Evolutionary conservation across 2,329 filamentous ascomycete genomes (phyloP).

Genomic region (Pestalotiopsis sp.): DNA sequence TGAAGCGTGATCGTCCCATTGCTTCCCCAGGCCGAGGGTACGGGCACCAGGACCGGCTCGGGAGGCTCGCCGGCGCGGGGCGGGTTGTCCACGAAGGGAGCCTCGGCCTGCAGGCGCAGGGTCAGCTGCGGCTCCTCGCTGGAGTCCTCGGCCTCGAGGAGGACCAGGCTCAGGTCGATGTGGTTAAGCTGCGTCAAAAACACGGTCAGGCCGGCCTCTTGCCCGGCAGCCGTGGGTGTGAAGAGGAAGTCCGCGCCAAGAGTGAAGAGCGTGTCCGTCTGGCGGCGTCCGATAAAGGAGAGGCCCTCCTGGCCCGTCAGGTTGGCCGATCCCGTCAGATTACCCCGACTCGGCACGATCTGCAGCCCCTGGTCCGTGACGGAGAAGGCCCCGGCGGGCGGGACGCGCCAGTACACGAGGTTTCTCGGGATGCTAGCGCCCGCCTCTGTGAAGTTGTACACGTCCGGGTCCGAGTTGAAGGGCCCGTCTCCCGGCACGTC

Average conservation of each 20-base stretch:
- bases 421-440: slow-evolving; percentile 24
- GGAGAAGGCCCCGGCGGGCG: slow-evolving; percentile 20
- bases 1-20: slow-evolving; percentile 29
- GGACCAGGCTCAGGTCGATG: slow-evolving; percentile 28
- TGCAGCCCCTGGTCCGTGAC: slow-evolving; percentile 21
- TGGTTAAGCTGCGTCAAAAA: slow-evolving; percentile 31
- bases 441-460: slow-evolving; percentile 8
- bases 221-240: slow-evolving; percentile 17
- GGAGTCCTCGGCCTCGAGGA: slow-evolving; percentile 5
- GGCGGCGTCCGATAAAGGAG: slow-evolving; percentile 28
- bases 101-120: slow-evolving; percentile 30
- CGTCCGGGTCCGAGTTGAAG: slow-evolving; percentile 16
- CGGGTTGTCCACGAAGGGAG: slow-evolving; percentile 7
- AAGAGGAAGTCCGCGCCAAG: slow-evolving; percentile 29
- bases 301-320: slow-evolving; percentile 22
- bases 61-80: slow-evolving; percentile 19
- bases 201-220: slow-evolving; percentile 30
- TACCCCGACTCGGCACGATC: slow-evolving; percentile 23
- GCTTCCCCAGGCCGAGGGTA: slow-evolving; percentile 27
- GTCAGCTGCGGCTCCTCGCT: slow-evolving; percentile 17
- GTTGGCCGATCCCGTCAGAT: slow-evolving; percentile 21
- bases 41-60: slow-evolving; percentile 18
- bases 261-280: slow-evolving; percentile 29
- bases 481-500: slow-evolving; percentile 33
- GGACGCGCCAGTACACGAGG: slow-evolving; percentile 30